These are phyloP conservation scores for Teratosphaeria zuluensis DNA, from an alignment of 2,329 filamentous ascomycete genomes.

Conservation along the genomic window DNA sequence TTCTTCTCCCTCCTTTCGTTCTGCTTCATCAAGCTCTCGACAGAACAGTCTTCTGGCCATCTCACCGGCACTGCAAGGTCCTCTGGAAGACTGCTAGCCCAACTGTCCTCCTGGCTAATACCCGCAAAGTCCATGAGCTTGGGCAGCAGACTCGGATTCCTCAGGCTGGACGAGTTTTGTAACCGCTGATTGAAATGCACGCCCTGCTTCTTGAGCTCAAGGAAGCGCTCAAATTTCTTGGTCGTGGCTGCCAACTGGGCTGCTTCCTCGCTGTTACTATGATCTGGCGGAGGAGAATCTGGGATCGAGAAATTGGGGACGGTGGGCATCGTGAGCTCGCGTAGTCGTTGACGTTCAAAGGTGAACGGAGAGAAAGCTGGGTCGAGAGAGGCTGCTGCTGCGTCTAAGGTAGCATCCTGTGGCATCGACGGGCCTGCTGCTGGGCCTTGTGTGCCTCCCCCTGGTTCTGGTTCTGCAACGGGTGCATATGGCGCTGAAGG, in stretches of 20 bases:
- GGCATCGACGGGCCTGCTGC: constrained; percentile 3
- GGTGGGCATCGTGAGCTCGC: constrained; percentile 63
- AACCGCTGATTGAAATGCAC: constrained; percentile 72
- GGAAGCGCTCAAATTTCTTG: constrained; percentile 63
- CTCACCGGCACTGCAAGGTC: constrained; percentile 26
- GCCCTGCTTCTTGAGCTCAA: constrained; percentile 65
- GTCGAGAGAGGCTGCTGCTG: not conserved
- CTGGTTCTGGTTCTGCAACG: not conserved
- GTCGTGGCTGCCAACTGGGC: constrained; percentile 35
- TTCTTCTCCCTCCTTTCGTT: constrained; percentile 33
- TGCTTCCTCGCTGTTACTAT: constrained; percentile 20
- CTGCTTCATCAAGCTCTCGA: constrained; percentile 23
- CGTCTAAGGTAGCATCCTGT: not conserved
- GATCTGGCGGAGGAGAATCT: constrained; percentile 53
- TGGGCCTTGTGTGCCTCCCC: constrained; percentile 6
- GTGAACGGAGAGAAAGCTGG: constrained; percentile 54
- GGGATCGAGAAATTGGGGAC: constrained; percentile 66
- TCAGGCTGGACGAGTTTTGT: constrained; percentile 54
- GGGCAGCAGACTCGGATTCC: constrained; percentile 62
- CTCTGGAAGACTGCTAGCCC: constrained; percentile 48
- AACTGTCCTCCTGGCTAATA: constrained; percentile 49
- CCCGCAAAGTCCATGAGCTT: constrained; percentile 63
- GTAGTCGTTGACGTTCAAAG: constrained; percentile 52
- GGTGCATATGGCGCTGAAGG: not conserved
- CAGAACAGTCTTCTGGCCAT: constrained; percentile 36